Evolutionary conservation across 2,329 filamentous ascomycete species (phyloP).

Genomic region (Pestalotiopsis sp.): DNA sequence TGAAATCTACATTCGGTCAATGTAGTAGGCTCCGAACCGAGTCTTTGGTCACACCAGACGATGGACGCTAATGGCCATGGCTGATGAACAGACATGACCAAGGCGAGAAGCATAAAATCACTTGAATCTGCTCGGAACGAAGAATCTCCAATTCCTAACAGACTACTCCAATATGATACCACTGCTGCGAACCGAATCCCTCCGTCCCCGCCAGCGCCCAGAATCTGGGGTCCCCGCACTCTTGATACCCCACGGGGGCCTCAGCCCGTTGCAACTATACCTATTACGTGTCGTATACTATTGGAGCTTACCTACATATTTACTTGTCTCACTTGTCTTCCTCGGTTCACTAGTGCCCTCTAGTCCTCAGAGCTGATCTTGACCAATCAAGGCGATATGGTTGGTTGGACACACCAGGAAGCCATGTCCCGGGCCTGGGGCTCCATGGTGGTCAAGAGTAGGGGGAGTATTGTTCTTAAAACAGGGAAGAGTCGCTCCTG

Average conservation of each 20-base stretch:
- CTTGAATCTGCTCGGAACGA: background rate
- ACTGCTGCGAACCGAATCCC: background rate
- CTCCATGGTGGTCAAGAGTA: background rate
- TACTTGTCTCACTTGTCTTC: background rate
- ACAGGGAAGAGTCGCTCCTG: background rate
- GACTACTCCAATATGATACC: background rate
- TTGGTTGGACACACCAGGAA: background rate
- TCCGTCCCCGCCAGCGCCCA: background rate
- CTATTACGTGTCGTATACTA: background rate
- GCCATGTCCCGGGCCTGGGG: background rate
- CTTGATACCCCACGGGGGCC: background rate
- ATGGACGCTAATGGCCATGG: too few species aligned
- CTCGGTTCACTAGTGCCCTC: background rate
- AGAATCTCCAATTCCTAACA: background rate
- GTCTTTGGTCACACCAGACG: background rate
- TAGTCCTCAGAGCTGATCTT: background rate
- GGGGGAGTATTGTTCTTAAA: background rate
- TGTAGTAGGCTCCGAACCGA: background rate
- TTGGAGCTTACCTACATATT: background rate
- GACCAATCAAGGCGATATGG: background rate
- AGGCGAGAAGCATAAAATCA: background rate
- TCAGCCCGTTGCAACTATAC: background rate
- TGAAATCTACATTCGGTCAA: background rate
- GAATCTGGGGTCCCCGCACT: background rate
- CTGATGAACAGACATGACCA: background rate